Conservation (phyloP, 2,329 filamentous ascomycete genomes). For the Emergomyces orientalis region DNA sequence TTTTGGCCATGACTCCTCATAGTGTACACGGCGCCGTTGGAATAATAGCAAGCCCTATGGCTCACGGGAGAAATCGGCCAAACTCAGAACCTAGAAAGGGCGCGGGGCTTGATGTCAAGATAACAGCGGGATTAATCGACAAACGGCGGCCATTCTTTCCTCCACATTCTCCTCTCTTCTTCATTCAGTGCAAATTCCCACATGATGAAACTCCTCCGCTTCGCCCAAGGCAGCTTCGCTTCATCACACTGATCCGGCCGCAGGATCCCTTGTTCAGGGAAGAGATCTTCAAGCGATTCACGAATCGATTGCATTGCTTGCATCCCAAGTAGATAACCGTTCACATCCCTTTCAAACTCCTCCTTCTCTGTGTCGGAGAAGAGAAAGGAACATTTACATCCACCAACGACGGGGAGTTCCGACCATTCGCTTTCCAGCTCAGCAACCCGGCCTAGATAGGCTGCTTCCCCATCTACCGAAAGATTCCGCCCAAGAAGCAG, state of each 20-base stretch:
- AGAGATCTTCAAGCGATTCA: conserved; percentile 8
- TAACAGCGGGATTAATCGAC: conserved; percentile 1
- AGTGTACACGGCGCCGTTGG: background rate
- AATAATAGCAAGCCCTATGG: background rate
- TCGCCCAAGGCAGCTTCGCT: conserved; percentile 8
- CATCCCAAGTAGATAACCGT: conserved; percentile 8
- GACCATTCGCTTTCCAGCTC: conserved; percentile 23
- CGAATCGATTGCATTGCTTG: conserved; percentile 9
- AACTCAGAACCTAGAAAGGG: background rate
- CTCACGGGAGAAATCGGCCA: background rate
- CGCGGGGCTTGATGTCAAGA: background rate
- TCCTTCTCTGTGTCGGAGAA: conserved; percentile 2
- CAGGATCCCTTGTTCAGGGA: conserved; percentile 12
- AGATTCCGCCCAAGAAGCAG: conserved; percentile 25
- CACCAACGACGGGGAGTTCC: conserved; percentile 16
- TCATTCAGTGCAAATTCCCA: conserved; percentile 4
- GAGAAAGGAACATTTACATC: background rate
- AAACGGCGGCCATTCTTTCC: conserved; percentile 12
- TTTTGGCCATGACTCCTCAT: background rate
- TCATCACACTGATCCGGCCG: conserved; percentile 11
- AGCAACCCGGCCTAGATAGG: conserved; percentile 17
- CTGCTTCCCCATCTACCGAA: too few relatives aligned
- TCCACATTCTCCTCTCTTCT: conserved; percentile 7
- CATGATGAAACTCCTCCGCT: conserved; percentile 10
- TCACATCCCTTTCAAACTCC: conserved; percentile 8